Conservation (phyloP, 2,329 filamentous ascomycete genomes). For the Verticillium longisporum region DNA sequence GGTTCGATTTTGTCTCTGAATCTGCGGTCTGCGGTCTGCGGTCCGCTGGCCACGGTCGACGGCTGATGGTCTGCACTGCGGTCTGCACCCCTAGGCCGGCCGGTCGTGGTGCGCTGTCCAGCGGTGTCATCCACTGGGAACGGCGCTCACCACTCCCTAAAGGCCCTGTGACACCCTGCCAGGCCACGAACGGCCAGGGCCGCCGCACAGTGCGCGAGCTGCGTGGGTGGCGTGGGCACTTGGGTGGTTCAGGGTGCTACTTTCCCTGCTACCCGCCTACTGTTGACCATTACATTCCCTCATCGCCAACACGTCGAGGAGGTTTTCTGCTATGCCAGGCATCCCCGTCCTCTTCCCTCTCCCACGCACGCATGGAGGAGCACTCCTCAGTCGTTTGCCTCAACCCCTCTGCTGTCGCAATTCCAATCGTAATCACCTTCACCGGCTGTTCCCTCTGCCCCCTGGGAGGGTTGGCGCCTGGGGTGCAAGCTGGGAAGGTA, state of each 20-base stretch:
- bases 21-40: constrained; percentile 9
- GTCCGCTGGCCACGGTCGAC: neutral
- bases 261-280: neutral
- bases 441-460: neutral
- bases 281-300: neutral
- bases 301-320: no score
- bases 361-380: no score
- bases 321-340: no score
- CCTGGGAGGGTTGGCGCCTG: neutral
- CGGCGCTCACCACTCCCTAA: neutral
- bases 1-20: constrained; percentile 32
- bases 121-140: neutral
- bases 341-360: no score
- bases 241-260: no score
- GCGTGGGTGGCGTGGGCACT: no score
- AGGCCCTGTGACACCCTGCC: neutral
- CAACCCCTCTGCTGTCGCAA: neutral
- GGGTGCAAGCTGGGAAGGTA: neutral
- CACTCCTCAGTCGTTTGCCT: no score
- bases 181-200: neutral
- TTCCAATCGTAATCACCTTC: neutral
- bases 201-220: neutral
- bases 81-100: neutral
- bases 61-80: neutral
- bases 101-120: neutral